Conservation (phyloP, 208 protist genomes). For the Acanthamoeba divionensis region DNA sequence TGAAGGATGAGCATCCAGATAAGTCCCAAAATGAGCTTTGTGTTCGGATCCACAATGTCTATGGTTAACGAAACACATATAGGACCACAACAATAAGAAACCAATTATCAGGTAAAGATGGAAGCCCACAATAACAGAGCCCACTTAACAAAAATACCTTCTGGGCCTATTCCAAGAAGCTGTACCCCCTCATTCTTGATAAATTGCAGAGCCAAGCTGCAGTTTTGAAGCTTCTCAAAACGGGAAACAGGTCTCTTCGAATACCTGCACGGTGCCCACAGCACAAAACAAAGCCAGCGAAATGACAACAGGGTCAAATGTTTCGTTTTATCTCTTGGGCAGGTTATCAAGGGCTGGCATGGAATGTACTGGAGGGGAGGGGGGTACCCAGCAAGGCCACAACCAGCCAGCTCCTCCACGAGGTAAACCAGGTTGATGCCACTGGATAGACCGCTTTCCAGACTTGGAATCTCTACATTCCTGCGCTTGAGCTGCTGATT, state of each 20-base stretch:
- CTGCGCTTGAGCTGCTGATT: slow-evolving; percentile 12
- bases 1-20: slow-evolving; percentile 48
- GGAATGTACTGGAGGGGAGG: too few species aligned
- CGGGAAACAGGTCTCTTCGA: not conserved
- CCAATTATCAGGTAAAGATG: not conserved
- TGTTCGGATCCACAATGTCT: slow-evolving; percentile 48
- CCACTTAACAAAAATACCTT: not conserved
- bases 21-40: slow-evolving; percentile 50
- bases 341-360: too few species aligned
- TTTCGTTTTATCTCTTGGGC: too few species aligned
- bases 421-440: slow-evolving; percentile 24
- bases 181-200: slow-evolving; percentile 48
- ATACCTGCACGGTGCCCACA: not conserved
- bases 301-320: too few species aligned
- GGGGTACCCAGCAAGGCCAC: slow-evolving; percentile 7
- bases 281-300: too few species aligned
- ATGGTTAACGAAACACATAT: not conserved
- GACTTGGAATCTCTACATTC: not conserved
- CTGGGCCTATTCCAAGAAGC: slow-evolving; percentile 19
- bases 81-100: not conserved
- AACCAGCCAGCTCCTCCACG: slow-evolving; percentile 12
- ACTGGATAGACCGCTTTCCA: not conserved
- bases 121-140: not conserved
- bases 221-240: slow-evolving; percentile 43
- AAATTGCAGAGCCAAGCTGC: slow-evolving; percentile 21